Conservation (phyloP, 116 monocot genomes). For the Dioscorea cayenensis region DNA sequence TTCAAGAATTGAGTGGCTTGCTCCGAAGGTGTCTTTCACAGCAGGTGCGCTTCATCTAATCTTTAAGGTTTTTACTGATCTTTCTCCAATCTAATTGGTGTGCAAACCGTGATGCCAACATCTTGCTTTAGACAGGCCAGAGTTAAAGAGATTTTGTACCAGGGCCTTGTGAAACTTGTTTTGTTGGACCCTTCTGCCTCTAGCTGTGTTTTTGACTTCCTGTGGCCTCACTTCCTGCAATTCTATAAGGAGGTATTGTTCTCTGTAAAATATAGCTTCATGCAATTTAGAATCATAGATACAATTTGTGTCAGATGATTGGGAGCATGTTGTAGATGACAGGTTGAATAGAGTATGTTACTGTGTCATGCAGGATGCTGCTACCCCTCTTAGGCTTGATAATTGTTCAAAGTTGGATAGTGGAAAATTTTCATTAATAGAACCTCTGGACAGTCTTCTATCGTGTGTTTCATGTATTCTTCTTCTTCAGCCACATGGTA, state of each 20-base stretch:
- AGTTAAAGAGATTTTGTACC: slow-evolving; percentile 64
- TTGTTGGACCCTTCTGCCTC: slow-evolving; percentile 51
- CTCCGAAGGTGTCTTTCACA: slow-evolving; percentile 81
- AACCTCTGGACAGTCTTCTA: slow-evolving; percentile 74
- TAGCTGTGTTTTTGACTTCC: slow-evolving; percentile 60
- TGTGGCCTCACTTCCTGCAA: slow-evolving; percentile 84
- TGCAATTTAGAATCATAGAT: neutral
- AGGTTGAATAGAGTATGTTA: no score
- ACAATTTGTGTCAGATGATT: neutral
- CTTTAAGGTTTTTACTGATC: neutral
- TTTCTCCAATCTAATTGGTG: slow-evolving; percentile 3
- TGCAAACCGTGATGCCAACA: neutral
- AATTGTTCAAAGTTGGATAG: slow-evolving; percentile 62
- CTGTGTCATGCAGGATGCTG: slow-evolving; percentile 47
- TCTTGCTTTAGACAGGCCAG: slow-evolving; percentile 40
- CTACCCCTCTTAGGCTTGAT: slow-evolving; percentile 46
- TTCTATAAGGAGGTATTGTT: slow-evolving; percentile 59
- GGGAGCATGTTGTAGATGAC: no score
- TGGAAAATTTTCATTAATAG: slow-evolving; percentile 45
- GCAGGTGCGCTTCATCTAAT: slow-evolving; percentile 32
- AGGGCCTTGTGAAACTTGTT: slow-evolving; percentile 69
- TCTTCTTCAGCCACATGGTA: slow-evolving; percentile 54
- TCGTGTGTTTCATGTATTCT: slow-evolving; percentile 80
- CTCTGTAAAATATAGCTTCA: no score
- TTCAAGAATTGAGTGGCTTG: slow-evolving; percentile 82